Percentiles rank a stretch among this genome's conserved stretches.
phyloP scores from a whole-genome alignment of 371 early-diverging fungal species.

The Mucor racemosus region DNA sequence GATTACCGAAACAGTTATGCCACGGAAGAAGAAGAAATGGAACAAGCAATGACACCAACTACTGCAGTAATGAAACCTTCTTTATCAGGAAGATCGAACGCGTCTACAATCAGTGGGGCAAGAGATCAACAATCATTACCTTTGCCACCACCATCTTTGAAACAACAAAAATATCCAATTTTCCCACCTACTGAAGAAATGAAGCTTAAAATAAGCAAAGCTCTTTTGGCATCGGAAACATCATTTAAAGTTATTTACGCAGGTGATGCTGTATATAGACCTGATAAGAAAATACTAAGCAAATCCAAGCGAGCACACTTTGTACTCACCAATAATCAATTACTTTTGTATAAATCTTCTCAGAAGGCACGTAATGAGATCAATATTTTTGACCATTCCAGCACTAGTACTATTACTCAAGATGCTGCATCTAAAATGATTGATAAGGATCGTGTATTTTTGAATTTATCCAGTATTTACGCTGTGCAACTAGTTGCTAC shows the following conservation, averaged over 20 bases:
- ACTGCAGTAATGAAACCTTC: not conserved
- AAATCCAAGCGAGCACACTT: slow-evolving; percentile 33
- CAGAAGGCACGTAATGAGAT: slow-evolving; percentile 37
- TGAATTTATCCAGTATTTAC: slow-evolving; percentile 28
- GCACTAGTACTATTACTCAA: not conserved
- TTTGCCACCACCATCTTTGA: not conserved
- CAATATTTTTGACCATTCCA: slow-evolving; percentile 21
- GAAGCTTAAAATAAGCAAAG: not conserved
- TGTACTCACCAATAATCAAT: slow-evolving; percentile 38
- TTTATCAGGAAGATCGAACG: not conserved
- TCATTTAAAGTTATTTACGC: slow-evolving; percentile 38
- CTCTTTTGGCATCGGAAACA: slow-evolving; percentile 10
- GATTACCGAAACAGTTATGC: not conserved
- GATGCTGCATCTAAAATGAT: slow-evolving; percentile 3
- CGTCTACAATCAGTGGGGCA: not conserved
- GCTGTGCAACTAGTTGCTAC: slow-evolving; percentile 35
- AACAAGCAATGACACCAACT: not conserved
- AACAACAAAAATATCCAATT: not conserved
- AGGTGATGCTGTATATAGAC: slow-evolving; percentile 32
- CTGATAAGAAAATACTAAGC: slow-evolving; percentile 18
- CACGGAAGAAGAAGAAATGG: not conserved
- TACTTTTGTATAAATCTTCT: slow-evolving; percentile 40
- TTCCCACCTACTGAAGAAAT: slow-evolving; percentile 29
- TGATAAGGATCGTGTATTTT: slow-evolving; percentile 30
- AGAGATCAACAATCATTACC: not conserved